These are phyloP conservation scores for Alternaria gansuensis DNA, from an alignment of 2,329 filamentous ascomycete species.

Conservation along the genomic window DNA sequence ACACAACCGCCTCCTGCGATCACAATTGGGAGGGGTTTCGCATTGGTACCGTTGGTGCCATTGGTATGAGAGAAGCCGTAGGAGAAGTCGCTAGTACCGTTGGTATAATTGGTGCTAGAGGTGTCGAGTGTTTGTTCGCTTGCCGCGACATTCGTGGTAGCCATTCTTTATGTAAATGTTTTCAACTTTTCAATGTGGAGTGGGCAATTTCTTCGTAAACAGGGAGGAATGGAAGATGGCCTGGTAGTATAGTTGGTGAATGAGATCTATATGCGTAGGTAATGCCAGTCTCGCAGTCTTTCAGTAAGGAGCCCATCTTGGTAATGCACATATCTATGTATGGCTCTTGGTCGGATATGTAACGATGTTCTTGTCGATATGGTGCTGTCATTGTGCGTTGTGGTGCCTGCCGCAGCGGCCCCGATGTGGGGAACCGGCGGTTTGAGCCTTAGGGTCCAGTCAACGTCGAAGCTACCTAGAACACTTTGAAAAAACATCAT, in stretches of 20 bases:
- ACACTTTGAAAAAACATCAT: not conserved
- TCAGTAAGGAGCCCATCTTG: not conserved
- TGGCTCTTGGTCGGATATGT: not conserved
- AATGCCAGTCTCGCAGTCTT: not conserved
- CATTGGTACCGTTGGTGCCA: not conserved
- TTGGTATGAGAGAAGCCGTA: conserved; percentile 3
- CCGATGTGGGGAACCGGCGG: conserved; percentile 22
- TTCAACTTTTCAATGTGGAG: not conserved
- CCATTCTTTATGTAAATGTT: not conserved
- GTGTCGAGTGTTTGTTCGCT: not conserved
- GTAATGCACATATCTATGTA: not conserved
- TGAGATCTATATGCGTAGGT: not conserved
- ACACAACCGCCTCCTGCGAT: conserved; percentile 55
- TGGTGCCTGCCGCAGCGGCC: conserved; percentile 15
- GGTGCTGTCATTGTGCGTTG: conserved; percentile 17
- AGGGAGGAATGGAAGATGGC: not conserved
- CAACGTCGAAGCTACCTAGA: not conserved
- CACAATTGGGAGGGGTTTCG: conserved; percentile 39
- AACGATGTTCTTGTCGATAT: not conserved
- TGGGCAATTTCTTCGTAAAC: not conserved
- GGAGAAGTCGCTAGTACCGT: not conserved
- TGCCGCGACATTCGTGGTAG: conserved; percentile 6
- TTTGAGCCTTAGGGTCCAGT: conserved; percentile 4
- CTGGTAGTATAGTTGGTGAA: not conserved
- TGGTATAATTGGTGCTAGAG: not conserved